phyloP scores from a whole-genome alignment of 1,284 basidiomycete genomes.

The Chondrostereum purpureum region DNA sequence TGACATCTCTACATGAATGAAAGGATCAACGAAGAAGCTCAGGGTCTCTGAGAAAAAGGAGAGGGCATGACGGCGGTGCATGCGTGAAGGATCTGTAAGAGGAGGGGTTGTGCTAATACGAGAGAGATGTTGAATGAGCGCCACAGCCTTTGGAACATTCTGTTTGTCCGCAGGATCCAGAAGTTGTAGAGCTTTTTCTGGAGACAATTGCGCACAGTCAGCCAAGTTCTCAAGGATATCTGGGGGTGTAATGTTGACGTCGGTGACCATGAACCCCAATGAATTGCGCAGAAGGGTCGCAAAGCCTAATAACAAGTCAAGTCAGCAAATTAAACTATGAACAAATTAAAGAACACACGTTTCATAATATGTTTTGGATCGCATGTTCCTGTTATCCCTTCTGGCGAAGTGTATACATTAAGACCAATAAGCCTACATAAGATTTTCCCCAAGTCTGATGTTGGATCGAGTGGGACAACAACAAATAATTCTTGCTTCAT shows the following conservation, averaged over 20 bases:
- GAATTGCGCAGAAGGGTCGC: conserved; percentile 18
- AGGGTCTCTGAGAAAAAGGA: no score
- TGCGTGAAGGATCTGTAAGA: no score
- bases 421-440: no score
- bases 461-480: no score
- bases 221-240: conserved; percentile 13
- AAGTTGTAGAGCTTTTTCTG: conserved; percentile 13
- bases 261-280: conserved; percentile 14
- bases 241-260: conserved; percentile 11
- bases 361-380: conserved; percentile 27
- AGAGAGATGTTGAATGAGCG: conserved; percentile 16
- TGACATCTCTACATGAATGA: no score
- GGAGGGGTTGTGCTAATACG: conserved; percentile 18
- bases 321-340: background rate
- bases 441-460: no score
- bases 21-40: no score
- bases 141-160: conserved; percentile 25
- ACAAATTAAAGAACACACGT: conserved; percentile 8
- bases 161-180: conserved; percentile 25
- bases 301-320: conserved; percentile 11
- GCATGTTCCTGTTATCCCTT: conserved; percentile 16
- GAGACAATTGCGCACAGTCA: conserved; percentile 8
- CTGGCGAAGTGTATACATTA: conserved; percentile 15
- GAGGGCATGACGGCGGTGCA: no score
- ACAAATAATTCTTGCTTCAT: no score